Evolutionary conservation across 805 yeast genomes (phyloP).

Genomic region (Ogataea polymorpha): DNA sequence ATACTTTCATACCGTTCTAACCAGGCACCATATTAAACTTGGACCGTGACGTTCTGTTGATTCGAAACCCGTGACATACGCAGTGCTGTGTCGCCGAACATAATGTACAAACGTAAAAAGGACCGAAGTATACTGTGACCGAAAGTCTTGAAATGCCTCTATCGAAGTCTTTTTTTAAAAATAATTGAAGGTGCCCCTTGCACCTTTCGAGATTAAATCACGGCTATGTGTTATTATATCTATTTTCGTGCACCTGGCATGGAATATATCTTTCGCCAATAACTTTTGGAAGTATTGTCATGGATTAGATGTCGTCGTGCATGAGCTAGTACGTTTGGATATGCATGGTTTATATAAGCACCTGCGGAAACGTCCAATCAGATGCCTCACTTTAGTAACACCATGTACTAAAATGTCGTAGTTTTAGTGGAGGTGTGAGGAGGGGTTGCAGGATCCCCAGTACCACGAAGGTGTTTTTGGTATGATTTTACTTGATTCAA

Average conservation of each 20-base stretch:
- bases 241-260: not conserved
- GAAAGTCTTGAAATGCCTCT: not conserved
- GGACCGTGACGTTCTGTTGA: conserved; percentile 2
- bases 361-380: conserved; percentile 2
- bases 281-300: not conserved
- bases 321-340: conserved; percentile 1
- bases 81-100: not conserved
- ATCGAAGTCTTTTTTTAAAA: not conserved
- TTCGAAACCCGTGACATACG: not conserved
- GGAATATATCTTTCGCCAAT: conserved; percentile 1
- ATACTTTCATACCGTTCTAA: conserved; percentile 1
- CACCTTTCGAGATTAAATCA: conserved; percentile 1
- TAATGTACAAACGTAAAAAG: not conserved
- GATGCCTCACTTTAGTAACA: conserved; percentile 1
- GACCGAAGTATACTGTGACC: not conserved
- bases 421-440: conserved; percentile 1
- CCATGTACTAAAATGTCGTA: conserved; percentile 1
- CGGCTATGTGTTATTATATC: conserved; percentile 1
- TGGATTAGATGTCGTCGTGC: conserved; percentile 1
- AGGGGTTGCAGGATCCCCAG: conserved; percentile 1
- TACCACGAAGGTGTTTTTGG: conserved; percentile 1
- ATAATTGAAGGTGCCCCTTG: conserved; percentile 1
- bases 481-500: conserved; percentile 1
- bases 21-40: conserved; percentile 1
- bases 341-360: conserved; percentile 1